phyloP scores from a whole-genome alignment of 441 rosid species.

The Hura crepitans region DNA sequence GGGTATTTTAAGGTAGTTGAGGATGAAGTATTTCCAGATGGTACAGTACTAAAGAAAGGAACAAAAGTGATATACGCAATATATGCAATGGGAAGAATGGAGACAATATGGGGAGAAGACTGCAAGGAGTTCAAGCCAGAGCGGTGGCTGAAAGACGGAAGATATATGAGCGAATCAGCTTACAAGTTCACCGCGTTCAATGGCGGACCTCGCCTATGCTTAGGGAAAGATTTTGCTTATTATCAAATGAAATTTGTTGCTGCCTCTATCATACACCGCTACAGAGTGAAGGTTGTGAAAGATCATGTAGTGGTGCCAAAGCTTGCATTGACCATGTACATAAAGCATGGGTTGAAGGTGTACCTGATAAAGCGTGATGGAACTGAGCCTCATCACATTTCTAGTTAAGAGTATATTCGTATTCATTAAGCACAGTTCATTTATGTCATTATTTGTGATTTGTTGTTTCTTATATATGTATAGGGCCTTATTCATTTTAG shows the following conservation, averaged over 20 bases:
- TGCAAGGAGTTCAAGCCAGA: slow-evolving; percentile 79
- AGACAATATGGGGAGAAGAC: slow-evolving; percentile 87
- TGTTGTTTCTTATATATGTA: neutral
- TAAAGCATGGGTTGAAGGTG: slow-evolving; percentile 81
- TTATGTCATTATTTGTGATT: slow-evolving; percentile 1
- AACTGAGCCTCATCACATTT: neutral
- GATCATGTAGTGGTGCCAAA: slow-evolving; percentile 63
- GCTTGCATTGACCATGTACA: slow-evolving; percentile 87
- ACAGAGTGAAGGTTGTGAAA: slow-evolving; percentile 48
- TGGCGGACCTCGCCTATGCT: slow-evolving; percentile 79
- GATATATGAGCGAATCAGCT: slow-evolving; percentile 74
- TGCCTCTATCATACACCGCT: slow-evolving; percentile 62
- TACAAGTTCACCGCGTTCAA: slow-evolving; percentile 89
- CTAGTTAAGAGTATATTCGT: neutral
- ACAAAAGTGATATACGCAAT: slow-evolving; percentile 81
- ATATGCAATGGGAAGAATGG: slow-evolving; percentile 90
- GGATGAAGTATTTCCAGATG: slow-evolving; percentile 83
- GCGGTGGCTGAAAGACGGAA: slow-evolving; percentile 78
- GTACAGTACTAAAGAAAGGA: slow-evolving; percentile 68
- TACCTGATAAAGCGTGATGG: slow-evolving; percentile 39
- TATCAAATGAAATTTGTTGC: slow-evolving; percentile 79
- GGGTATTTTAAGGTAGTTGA: slow-evolving; percentile 48
- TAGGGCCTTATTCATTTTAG: neutral
- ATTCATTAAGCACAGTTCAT: neutral
- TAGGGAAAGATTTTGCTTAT: slow-evolving; percentile 88